Percentiles rank a stretch among this genome's conserved stretches.
phyloP scores from a whole-genome alignment of 192 early-diverging fungal genomes.

The Geosiphon pyriformis region DNA sequence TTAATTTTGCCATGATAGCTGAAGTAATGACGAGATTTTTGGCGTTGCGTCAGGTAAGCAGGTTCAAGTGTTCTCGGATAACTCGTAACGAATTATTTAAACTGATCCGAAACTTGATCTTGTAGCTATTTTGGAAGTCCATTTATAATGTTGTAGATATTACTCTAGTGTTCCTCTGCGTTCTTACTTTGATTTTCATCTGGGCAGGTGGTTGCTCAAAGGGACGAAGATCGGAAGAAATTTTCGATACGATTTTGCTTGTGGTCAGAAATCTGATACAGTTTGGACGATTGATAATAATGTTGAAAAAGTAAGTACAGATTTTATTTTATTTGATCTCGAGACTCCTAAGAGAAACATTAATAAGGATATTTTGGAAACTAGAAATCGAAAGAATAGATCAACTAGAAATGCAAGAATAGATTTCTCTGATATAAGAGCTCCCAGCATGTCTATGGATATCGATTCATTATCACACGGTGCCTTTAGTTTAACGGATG shows the following conservation, averaged over 20 bases:
- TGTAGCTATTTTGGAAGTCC: constrained; percentile 54
- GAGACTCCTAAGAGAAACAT: not conserved
- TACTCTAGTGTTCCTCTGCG: constrained; percentile 61
- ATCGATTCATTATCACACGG: not conserved
- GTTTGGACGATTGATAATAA: constrained; percentile 59
- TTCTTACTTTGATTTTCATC: constrained; percentile 61
- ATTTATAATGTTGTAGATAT: constrained; percentile 72
- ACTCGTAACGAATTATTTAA: too few species aligned
- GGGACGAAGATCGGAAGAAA: constrained; percentile 56
- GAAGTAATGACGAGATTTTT: constrained; percentile 63
- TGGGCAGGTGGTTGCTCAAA: constrained; percentile 58
- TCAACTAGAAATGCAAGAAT: constrained; percentile 17
- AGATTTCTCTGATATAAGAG: constrained; percentile 18
- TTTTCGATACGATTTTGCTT: constrained; percentile 65
- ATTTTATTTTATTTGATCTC: not conserved
- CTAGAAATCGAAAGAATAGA: constrained; percentile 18
- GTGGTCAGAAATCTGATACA: constrained; percentile 72
- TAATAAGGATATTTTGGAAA: not conserved
- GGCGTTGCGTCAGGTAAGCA: constrained; percentile 54
- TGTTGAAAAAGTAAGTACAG: constrained; percentile 53
- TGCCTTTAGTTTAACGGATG: not conserved
- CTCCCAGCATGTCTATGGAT: constrained; percentile 13
- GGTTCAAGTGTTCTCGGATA: too few species aligned
- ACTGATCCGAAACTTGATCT: too few species aligned
- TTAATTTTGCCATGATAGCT: constrained; percentile 71